Evolutionary conservation across 192 early-diverging fungal species (phyloP).

Genomic region (Coemansia sp.): DNA sequence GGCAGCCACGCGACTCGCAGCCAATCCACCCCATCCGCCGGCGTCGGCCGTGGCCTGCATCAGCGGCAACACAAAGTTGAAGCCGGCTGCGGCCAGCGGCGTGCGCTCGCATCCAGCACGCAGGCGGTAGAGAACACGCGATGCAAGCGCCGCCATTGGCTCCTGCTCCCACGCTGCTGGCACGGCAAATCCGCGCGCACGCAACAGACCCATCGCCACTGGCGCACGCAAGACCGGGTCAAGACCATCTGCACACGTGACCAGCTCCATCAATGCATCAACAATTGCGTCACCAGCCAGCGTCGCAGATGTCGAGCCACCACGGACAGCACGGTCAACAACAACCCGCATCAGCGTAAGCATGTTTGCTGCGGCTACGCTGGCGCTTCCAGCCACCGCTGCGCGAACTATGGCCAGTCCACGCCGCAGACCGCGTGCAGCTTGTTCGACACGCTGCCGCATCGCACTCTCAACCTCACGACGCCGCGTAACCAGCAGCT

Average conservation of each 20-base stretch:
- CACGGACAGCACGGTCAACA: constrained; percentile 41
- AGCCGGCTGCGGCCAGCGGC: constrained; percentile 61
- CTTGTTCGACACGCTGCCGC: constrained; percentile 62
- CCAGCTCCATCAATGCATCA: constrained; percentile 59
- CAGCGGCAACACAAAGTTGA: constrained; percentile 67
- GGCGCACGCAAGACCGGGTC: constrained; percentile 21
- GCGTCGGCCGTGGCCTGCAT: constrained; percentile 63
- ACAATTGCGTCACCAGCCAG: constrained; percentile 59
- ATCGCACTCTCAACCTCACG: constrained; percentile 69
- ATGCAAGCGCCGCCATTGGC: constrained; percentile 42
- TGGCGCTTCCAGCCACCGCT: constrained; percentile 60
- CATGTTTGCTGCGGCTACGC: constrained; percentile 60
- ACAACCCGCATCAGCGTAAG: constrained; percentile 60
- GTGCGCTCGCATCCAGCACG: constrained; percentile 57
- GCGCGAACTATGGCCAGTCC: constrained; percentile 69
- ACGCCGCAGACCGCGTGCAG: constrained; percentile 54
- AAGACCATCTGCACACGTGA: constrained; percentile 51
- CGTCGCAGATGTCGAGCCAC: constrained; percentile 16
- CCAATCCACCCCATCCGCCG: constrained; percentile 59
- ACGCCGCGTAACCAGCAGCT: constrained; percentile 69
- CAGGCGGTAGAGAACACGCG: constrained; percentile 67
- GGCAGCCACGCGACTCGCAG: constrained; percentile 9
- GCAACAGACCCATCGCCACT: constrained; percentile 39
- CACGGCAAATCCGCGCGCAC: constrained; percentile 32
- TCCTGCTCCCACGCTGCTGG: constrained; percentile 34